Conservation (phyloP, 495 filamentous ascomycete species). For the Aspergillus biplanus region DNA sequence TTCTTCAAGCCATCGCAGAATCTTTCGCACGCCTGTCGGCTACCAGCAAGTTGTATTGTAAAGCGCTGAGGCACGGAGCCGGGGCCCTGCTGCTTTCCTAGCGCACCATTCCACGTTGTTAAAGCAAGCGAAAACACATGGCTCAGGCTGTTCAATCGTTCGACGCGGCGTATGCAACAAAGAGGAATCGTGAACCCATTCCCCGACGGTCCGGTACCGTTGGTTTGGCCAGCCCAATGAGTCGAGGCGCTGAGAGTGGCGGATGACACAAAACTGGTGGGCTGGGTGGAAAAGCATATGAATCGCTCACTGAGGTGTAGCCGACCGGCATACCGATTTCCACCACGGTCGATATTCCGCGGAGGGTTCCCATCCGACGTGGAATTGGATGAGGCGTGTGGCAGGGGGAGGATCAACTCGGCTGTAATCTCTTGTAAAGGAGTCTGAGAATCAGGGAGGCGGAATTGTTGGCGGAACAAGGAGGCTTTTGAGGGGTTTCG, state of each 20-base stretch:
- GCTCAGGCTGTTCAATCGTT: constrained; percentile 86
- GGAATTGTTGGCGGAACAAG: constrained; percentile 95
- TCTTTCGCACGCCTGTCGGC: constrained; percentile 83
- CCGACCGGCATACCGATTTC: constrained; percentile 89
- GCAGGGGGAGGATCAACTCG: constrained; percentile 79
- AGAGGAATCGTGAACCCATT: constrained; percentile 97
- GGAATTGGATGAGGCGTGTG: constrained; percentile 42
- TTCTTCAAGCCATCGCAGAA: constrained; percentile 96
- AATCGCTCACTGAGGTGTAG: constrained; percentile 92
- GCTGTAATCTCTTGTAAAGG: constrained; percentile 95
- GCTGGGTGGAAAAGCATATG: constrained; percentile 93
- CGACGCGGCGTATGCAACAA: constrained; percentile 86
- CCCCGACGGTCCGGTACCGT: constrained; percentile 88
- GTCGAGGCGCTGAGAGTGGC: constrained; percentile 76
- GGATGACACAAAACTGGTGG: constrained; percentile 80
- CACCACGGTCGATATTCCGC: constrained; percentile 59
- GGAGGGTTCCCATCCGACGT: constrained; percentile 63
- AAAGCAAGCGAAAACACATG: constrained; percentile 91
- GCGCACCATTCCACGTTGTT: constrained; percentile 89
- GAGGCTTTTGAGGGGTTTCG: constrained; percentile 85
- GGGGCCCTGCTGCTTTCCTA: constrained; percentile 56
- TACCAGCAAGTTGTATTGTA: constrained; percentile 86
- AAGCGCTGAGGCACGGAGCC: constrained; percentile 73
- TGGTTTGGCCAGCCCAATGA: constrained; percentile 83
- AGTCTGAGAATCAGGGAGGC: constrained; percentile 86